Evolutionary conservation across 768 basidiomycete species (phyloP), one percentile per base, ranked within the genome.

Genomic region (Leccinum disarticulatum): DNA sequence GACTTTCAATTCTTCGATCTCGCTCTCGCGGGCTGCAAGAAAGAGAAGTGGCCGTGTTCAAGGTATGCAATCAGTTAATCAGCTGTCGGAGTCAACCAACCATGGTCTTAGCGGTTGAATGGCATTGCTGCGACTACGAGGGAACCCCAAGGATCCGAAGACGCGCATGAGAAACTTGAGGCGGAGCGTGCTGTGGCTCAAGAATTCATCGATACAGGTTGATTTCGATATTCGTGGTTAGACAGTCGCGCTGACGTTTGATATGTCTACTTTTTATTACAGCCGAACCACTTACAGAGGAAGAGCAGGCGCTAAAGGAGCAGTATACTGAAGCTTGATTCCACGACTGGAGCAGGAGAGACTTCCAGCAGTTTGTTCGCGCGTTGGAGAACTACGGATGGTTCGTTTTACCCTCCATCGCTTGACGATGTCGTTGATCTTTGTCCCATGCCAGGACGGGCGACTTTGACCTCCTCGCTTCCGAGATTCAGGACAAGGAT

Each of bases 1-100:
- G 96, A 97, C 73, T 96, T 94, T 81, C 96, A 99, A 69, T 98
- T 99, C 81, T 98, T 92, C 78, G 90, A 95, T 55, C 74, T 98
- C 11, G 81, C 86, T 4, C 86, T n/a, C n/a, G n/a, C n/a, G n/a
- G n/a, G n/a, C n/a, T n/a, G n/a, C n/a, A 98, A 70, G 93, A 96
- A 66, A 83, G 87, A 57, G 96, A 98, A 73, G 77, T 90, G 19
- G 88, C 88, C 0, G 91, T 87, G 11, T 87, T 87, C 72, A 90
- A 90, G 78, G 91, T 87, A 22, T 48, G 57, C 4, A 4, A 41
- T 55, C 13, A 17, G 2, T 22, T 1, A 9, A 17, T 27, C 5
- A 3, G 15, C 1, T 14, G 3, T 17, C 31, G n/a, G 27, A 41
- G 28, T n/a, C 55, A n/a, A 41, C 11, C 28, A 0, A 47, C 43